Evolutionary conservation across 2,329 filamentous ascomycete genomes (phyloP).

Genomic region (Trichoderma harzianum): DNA sequence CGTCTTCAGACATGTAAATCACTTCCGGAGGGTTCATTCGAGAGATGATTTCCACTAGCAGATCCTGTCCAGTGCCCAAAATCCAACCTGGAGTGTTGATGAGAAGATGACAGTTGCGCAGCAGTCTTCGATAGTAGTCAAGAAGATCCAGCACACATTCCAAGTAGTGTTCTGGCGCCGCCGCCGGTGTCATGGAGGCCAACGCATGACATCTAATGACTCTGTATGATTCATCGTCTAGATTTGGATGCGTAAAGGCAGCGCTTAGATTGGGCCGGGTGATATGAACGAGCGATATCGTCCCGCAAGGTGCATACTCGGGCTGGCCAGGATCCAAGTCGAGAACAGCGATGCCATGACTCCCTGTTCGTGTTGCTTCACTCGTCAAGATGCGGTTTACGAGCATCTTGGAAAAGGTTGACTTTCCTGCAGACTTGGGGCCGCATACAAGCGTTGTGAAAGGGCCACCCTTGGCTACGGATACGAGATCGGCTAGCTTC

Average conservation of each 20-base stretch:
- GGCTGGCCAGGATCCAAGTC: conserved; percentile 77
- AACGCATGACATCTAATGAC: conserved; percentile 63
- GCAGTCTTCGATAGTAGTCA: conserved; percentile 49
- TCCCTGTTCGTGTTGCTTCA: conserved; percentile 5
- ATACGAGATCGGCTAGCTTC: conserved; percentile 47
- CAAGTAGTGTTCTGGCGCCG: conserved; percentile 65
- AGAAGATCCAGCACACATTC: conserved; percentile 63
- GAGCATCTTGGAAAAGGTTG: conserved; percentile 66
- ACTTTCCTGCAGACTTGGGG: conserved; percentile 71
- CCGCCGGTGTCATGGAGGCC: conserved; percentile 61
- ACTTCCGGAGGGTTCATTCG: conserved; percentile 57
- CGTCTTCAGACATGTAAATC: conserved; percentile 66
- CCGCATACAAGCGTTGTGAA: conserved; percentile 60
- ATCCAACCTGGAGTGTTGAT: conserved; percentile 76
- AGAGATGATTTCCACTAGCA: conserved; percentile 56
- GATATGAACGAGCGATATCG: conserved; percentile 64
- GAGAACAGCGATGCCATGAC: conserved; percentile 52
- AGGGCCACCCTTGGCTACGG: conserved; percentile 32
- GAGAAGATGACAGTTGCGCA: conserved; percentile 54
- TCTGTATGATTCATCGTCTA: conserved; percentile 31
- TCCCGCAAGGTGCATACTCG: conserved; percentile 68
- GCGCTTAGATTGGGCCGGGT: conserved; percentile 60
- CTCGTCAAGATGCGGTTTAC: conserved; percentile 63
- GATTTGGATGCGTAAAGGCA: conserved; percentile 59
- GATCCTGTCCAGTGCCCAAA: conserved; percentile 64